Evolutionary conservation across 2,329 filamentous ascomycete genomes (phyloP), one percentile per base, ranked within the genome.

Genomic region (Phaeophleospora eucalypticola): DNA sequence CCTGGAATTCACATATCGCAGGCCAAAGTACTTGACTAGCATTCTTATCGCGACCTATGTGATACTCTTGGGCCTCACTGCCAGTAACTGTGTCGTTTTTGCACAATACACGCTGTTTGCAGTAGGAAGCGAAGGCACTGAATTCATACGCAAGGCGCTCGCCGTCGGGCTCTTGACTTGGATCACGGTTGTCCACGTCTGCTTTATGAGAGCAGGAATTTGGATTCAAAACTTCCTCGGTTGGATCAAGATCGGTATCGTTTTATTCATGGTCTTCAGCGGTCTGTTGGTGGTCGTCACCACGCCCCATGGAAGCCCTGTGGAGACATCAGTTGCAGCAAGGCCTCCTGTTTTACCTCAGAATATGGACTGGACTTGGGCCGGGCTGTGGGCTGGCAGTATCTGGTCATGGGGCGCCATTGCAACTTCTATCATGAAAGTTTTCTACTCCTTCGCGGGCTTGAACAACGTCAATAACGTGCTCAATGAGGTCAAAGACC

Each of bases 401-500:
- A 51, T 54, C 43, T 87, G 83, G 82, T 83, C 78, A 58, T 85
- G 81, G 75, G 81, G 81, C 21, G 71, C 79, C 1, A 70, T 87
- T n/a, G 79, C 82, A 0, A 85, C 83, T 0, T 77, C 83, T 0
- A 66, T 87, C 0, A 83, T 83, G 68, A 83, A 70, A 56, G 80
- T 87, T 0, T 80, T 83, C 36, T 86, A 86, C 62, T 84, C 82
- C 0, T 87, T 86, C 46, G 73, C 81, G 0, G 84, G 84, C 0
- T 69, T 84, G 10, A 78, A 74, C 43, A 87, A 86, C 49, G 73
- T 82, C 52, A 85, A 83, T 65, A 84, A 86, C 54, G 83, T 87
- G 3, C 70, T 87, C 41, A 85, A 84, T 59, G 84, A 87, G 61
- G 83, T 87, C 16, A 80, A 80, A 49, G 74, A 87, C 49, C 84